Evolutionary conservation across 768 basidiomycete genomes (phyloP).

Genomic region (Cystofilobasidium capitatum): DNA sequence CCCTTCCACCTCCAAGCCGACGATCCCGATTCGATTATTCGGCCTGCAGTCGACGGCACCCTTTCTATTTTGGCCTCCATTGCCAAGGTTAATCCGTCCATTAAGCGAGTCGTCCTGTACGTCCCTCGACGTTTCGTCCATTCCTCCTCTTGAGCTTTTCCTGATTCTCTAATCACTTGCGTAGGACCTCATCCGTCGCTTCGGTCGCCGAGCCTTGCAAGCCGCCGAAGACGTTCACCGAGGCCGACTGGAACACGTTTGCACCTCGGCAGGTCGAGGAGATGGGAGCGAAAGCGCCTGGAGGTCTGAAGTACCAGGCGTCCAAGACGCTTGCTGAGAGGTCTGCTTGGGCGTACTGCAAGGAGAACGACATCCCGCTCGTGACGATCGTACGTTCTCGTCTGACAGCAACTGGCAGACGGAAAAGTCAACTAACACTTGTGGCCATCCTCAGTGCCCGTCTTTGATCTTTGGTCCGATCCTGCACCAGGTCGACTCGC

Average conservation of each 20-base stretch:
- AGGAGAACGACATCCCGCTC: slow-evolving; percentile 13
- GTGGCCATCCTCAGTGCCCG: too few relatives aligned
- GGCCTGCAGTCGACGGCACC: slow-evolving; percentile 65
- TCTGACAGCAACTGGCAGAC: too few relatives aligned
- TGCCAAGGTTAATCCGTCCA: slow-evolving; percentile 31
- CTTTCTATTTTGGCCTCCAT: slow-evolving; percentile 46
- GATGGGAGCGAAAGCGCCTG: slow-evolving; percentile 39
- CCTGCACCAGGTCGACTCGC: too few relatives aligned
- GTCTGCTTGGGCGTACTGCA: slow-evolving; percentile 49
- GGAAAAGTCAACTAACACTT: too few relatives aligned
- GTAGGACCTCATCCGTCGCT: slow-evolving; percentile 52
- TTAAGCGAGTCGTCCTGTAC: slow-evolving; percentile 54
- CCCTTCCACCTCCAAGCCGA: slow-evolving; percentile 30
- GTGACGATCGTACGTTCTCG: slow-evolving; percentile 43
- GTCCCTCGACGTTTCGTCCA: neutral
- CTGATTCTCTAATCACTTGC: neutral
- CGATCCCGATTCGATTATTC: slow-evolving; percentile 46
- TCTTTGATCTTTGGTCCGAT: too few relatives aligned
- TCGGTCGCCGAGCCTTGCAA: slow-evolving; percentile 37
- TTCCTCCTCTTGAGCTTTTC: neutral
- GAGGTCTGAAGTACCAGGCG: slow-evolving; percentile 37
- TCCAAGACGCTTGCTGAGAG: slow-evolving; percentile 56
- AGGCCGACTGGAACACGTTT: slow-evolving; percentile 55
- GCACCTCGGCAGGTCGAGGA: slow-evolving; percentile 45
- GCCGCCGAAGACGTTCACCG: slow-evolving; percentile 33